Conservation (phyloP, 176 grass and related monocot genomes). For the Ananas comosus region DNA sequence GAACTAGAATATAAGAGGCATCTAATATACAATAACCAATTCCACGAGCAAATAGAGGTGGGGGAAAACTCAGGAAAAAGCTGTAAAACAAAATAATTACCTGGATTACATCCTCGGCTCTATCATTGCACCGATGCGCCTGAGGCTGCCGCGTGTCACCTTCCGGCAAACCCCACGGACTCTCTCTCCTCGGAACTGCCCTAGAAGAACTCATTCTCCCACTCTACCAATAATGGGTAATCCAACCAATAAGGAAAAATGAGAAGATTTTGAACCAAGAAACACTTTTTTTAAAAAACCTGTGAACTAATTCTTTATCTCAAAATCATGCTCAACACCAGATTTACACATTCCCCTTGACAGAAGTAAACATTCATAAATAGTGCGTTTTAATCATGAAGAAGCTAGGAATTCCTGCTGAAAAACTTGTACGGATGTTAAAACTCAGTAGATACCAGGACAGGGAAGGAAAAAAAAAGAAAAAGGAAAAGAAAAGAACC, state of each 20-base stretch:
- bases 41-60: background rate
- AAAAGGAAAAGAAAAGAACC: too few species aligned
- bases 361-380: too few species aligned
- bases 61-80: background rate
- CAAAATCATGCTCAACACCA: too few species aligned
- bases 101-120: conserved; percentile 82
- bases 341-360: too few species aligned
- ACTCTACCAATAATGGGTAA: background rate
- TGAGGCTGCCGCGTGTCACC: conserved; percentile 66
- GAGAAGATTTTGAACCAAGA: too few species aligned
- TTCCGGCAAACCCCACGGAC: conserved; percentile 88
- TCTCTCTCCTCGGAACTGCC: conserved; percentile 61
- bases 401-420: too few species aligned
- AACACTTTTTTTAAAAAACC: too few species aligned
- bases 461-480: too few species aligned
- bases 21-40: background rate
- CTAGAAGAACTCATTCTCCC: conserved; percentile 46
- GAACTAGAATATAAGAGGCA: background rate
- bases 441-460: too few species aligned
- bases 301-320: too few species aligned
- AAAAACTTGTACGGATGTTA: too few species aligned
- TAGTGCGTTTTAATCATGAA: too few species aligned
- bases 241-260: background rate
- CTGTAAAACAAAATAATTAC: conserved; percentile 13
- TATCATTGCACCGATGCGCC: conserved; percentile 89